A percentile compares a stretch with the other conserved stretches of the same genome.
Evolutionary conservation across 192 early-diverging fungal species (phyloP).

Genomic region (Obelidium mucronatum): DNA sequence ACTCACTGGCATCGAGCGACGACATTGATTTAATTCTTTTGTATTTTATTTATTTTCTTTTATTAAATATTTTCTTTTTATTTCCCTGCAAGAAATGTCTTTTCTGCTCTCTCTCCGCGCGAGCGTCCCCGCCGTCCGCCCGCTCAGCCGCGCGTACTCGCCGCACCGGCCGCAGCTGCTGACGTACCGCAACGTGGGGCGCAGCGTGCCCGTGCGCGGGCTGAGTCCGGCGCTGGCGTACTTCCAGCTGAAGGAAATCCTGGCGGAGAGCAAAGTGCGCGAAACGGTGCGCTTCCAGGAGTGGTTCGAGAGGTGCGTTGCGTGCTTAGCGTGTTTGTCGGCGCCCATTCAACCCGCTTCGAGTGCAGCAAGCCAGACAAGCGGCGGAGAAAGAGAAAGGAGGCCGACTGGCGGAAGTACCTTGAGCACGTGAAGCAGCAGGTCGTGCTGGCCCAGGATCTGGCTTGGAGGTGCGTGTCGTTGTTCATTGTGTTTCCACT

Average conservation of each 20-base stretch:
- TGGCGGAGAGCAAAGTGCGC: conserved; percentile 50
- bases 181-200: neutral
- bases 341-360: too few species aligned
- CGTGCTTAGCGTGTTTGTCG: too few species aligned
- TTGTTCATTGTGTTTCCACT: neutral
- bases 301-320: conserved; percentile 43
- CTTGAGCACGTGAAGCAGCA: conserved; percentile 47
- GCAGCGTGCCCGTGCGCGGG: conserved; percentile 19
- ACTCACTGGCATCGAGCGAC: neutral
- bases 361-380: conserved; percentile 37
- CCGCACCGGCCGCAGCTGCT: conserved; percentile 4
- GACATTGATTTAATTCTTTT: too few species aligned
- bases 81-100: neutral
- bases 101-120: neutral
- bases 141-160: conserved; percentile 3
- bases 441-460: conserved; percentile 49
- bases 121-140: neutral
- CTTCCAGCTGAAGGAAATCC: conserved; percentile 42
- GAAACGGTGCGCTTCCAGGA: conserved; percentile 49
- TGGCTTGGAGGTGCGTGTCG: conserved; percentile 27
- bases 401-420: conserved; percentile 56
- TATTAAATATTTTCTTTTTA: conserved; percentile 9
- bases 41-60: neutral
- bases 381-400: conserved; percentile 50
- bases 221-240: conserved; percentile 35